Evolutionary conservation across 306 rosid species (phyloP).

Genomic region (Vicia sativa): DNA sequence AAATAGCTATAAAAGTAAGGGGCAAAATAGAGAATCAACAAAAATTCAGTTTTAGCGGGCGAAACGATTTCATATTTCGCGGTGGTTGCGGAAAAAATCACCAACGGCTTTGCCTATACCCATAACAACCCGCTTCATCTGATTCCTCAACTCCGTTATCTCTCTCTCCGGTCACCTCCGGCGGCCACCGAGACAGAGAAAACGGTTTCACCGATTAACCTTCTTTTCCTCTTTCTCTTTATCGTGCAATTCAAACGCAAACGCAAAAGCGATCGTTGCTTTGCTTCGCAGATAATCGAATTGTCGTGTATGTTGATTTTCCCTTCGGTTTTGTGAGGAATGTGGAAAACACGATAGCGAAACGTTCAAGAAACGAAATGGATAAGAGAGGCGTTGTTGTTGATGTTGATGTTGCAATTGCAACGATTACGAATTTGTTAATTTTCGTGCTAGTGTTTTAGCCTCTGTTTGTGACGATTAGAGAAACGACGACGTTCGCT

Average conservation of each 20-base stretch:
- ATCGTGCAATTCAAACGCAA: neutral
- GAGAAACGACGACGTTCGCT: constrained; percentile 20
- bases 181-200: constrained; percentile 31
- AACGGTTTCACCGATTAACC: constrained; percentile 35
- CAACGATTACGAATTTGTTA: constrained; percentile 1
- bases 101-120: constrained; percentile 41
- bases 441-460: constrained; percentile 9
- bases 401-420: constrained; percentile 22
- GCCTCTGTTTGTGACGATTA: constrained; percentile 5
- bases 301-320: neutral
- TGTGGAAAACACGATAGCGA: constrained; percentile 23
- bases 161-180: constrained; percentile 38
- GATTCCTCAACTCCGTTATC: constrained; percentile 38
- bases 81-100: constrained; percentile 39
- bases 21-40: constrained; percentile 39
- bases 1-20: constrained; percentile 3
- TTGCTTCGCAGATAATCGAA: constrained; percentile 10
- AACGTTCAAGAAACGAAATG: constrained; percentile 21
- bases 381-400: constrained; percentile 1
- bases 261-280: constrained; percentile 4
- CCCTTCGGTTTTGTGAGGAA: constrained; percentile 25
- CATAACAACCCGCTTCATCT: neutral
- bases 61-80: constrained; percentile 45
- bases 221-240: neutral
- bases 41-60: constrained; percentile 19